phyloP scores from a whole-genome alignment of 495 filamentous ascomycete genomes.

The Penicillium steckii region DNA sequence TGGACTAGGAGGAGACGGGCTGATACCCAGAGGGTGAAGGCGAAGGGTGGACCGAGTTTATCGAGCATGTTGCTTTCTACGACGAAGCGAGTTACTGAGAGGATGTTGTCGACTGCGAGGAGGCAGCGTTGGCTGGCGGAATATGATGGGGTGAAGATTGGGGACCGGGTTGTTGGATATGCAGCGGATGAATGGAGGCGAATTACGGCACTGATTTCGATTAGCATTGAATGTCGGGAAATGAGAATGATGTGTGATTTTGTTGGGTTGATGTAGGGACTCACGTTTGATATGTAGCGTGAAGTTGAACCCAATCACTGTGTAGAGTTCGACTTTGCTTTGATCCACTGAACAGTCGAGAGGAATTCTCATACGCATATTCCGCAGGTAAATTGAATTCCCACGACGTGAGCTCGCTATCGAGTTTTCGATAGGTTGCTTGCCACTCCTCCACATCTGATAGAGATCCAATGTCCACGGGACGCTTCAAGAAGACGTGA shows the following conservation, averaged over 20 bases:
- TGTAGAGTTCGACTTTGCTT: slow-evolving; percentile 65
- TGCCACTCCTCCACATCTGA: slow-evolving; percentile 89
- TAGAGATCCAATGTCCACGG: slow-evolving; percentile 80
- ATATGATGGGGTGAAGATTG: slow-evolving; percentile 83
- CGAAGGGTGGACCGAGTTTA: slow-evolving; percentile 83
- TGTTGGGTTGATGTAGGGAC: no score
- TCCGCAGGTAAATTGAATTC: slow-evolving; percentile 78
- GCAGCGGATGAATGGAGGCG: slow-evolving; percentile 89
- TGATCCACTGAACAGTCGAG: slow-evolving; percentile 63
- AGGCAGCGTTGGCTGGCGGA: slow-evolving; percentile 78
- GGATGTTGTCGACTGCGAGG: slow-evolving; percentile 79
- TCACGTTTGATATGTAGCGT: slow-evolving; percentile 71
- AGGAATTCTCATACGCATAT: slow-evolving; percentile 69
- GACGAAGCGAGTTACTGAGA: slow-evolving; percentile 71
- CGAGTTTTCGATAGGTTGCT: slow-evolving; percentile 77
- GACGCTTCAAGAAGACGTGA: slow-evolving; percentile 80
- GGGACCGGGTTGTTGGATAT: slow-evolving; percentile 81
- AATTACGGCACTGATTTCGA: slow-evolving; percentile 66
- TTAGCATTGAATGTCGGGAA: slow-evolving; percentile 12
- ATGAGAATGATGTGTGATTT: not conserved
- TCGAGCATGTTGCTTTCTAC: slow-evolving; percentile 68
- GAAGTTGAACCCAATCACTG: slow-evolving; percentile 87
- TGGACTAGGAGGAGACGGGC: slow-evolving; percentile 82
- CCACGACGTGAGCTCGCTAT: slow-evolving; percentile 74
- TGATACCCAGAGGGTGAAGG: slow-evolving; percentile 91